Base-by-base conservation (phyloP, 495 filamentous ascomycete genomes). In the Penicillium waksmanii region DNA sequence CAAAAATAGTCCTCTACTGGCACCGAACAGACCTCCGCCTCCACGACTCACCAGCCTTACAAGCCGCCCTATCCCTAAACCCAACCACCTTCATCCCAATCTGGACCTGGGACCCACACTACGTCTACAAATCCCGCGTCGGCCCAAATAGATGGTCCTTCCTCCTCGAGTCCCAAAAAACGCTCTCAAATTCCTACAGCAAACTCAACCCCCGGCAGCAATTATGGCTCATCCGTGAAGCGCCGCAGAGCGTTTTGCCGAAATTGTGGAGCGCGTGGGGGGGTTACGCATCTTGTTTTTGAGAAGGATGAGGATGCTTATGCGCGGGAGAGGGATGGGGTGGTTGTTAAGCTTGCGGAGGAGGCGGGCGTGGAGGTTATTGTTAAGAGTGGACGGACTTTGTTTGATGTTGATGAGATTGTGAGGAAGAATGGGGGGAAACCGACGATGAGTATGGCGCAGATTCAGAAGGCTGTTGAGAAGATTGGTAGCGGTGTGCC, bases 291-390 rank as follows among this genome's bases (percentile, higher is more conserved):
- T 73, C 69, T 90, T 3, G 88, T 89, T 0, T 91, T 90, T 63
- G 87, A 90, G 66, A 88, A 86, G 61, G 88, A 91, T 58, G 88
- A 86, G 3, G 88, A 90, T 72, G 77, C 85, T 0, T 90, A 90
- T 66, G 88, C 82, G 4, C 73, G 80, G 10, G 77, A 84, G 15
- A 68, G 88, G 36, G 88, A 91, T 69, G 75, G 68, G 42, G 65
- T 67, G 9, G 77, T 90, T 34, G 72, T 80, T 13, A 68, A 73
- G 5, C 58, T 84, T 33, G 88, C 87, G 2, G 75, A 82, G 58
- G 71, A 86, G 48, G 84, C 82, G 2, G 88, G 87, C 0, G 85
- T 90, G 11, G 66, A 89, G 60, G 84, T 90, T 1, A 74, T 90
- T 31, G 68, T 81, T 18, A 78, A 70, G 50, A 78, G 76, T 53